Conservation (phyloP, 345 rosid genomes). For the Eucalyptus erythrocorys region DNA sequence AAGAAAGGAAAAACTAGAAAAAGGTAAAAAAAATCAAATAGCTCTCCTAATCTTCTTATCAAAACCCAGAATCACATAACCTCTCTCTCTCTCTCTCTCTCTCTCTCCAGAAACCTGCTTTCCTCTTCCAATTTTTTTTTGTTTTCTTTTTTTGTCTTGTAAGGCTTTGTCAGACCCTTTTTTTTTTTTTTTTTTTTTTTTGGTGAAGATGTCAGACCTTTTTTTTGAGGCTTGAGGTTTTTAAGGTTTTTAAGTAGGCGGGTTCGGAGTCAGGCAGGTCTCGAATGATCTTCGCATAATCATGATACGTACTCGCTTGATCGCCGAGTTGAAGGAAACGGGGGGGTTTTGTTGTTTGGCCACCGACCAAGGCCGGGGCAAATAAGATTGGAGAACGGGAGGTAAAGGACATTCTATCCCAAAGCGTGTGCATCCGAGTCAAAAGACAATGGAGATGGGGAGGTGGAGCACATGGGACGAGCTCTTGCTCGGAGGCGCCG, state of each 20-base stretch:
- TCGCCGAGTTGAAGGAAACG: accelerated
- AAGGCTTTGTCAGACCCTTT: background rate
- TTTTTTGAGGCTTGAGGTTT: background rate
- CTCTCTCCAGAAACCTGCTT: background rate
- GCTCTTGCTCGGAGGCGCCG: conserved; percentile 77
- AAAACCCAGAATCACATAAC: background rate
- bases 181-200: background rate
- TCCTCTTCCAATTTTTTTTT: background rate
- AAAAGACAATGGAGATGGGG: conserved; percentile 10
- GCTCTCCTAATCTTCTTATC: background rate
- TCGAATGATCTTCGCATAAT: background rate
- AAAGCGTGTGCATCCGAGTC: conserved; percentile 7
- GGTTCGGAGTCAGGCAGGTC: background rate
- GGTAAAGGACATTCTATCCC: background rate
- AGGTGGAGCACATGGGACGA: conserved; percentile 96
- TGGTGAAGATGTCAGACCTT: too few relatives aligned
- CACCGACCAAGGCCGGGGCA: background rate
- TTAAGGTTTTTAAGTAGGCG: background rate
- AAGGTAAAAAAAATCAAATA: background rate
- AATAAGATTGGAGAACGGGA: background rate
- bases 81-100: background rate
- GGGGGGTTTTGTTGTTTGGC: background rate
- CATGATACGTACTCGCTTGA: background rate
- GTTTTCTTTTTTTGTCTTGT: background rate
- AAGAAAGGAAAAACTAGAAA: background rate